Conservation (phyloP, 441 rosid species). For the Sinapis alba region DNA sequence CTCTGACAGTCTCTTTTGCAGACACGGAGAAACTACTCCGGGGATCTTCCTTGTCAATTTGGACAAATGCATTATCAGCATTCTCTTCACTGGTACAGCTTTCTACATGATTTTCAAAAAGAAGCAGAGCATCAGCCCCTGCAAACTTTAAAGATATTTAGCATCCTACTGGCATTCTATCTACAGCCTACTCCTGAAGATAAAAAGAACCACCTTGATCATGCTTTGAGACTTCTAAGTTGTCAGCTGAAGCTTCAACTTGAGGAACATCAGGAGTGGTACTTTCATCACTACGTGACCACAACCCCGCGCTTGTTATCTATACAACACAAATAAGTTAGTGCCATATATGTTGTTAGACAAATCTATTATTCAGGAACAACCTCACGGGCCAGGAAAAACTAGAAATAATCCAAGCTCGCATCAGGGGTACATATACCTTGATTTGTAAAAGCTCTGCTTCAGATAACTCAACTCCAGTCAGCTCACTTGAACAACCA, state of each 20-base stretch:
- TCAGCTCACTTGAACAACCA: slow-evolving; percentile 90
- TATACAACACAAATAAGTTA: slow-evolving; percentile 44
- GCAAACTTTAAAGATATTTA: slow-evolving; percentile 52
- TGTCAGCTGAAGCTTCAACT: slow-evolving; percentile 41
- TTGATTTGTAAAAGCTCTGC: slow-evolving; percentile 84
- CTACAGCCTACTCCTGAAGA: slow-evolving; percentile 52
- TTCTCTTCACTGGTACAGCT: slow-evolving; percentile 48
- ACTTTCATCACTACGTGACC: slow-evolving; percentile 67
- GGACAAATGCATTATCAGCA: slow-evolving; percentile 47
- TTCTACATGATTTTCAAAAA: slow-evolving; percentile 49
- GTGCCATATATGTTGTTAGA: slow-evolving; percentile 16
- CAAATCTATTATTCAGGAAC: no score
- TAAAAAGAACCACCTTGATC: slow-evolving; percentile 52
- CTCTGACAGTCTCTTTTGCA: slow-evolving; percentile 80
- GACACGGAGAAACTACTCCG: slow-evolving; percentile 58
- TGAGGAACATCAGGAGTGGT: slow-evolving; percentile 41
- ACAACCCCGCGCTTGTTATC: slow-evolving; percentile 93
- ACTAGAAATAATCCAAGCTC: not conserved
- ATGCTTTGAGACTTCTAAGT: slow-evolving; percentile 47
- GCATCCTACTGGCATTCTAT: slow-evolving; percentile 49
- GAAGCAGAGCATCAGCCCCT: slow-evolving; percentile 52
- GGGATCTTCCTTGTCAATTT: slow-evolving; percentile 64
- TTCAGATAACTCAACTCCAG: slow-evolving; percentile 61
- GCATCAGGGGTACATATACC: slow-evolving; percentile 43
- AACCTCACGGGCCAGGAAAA: no score